Base-by-base conservation (phyloP, 2,329 filamentous ascomycete genomes). In the Blastomyces parvus region DNA sequence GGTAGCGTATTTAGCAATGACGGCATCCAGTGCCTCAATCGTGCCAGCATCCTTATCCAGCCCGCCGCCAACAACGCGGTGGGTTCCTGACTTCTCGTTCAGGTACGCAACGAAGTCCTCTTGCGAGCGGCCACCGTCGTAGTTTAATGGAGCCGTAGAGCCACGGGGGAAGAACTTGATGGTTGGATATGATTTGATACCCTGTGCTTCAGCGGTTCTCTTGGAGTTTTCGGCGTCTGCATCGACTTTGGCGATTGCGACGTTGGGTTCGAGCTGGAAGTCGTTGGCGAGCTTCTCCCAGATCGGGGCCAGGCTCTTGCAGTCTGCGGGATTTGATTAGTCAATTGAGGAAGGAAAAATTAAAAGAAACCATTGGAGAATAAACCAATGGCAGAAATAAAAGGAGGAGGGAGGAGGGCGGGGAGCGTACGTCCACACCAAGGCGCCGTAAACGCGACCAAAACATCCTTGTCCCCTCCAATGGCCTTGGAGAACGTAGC, bases 111-210 rank as follows among this genome's bases (percentile, higher is more conserved):
- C 76, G 52, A 99, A 81, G 67, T 86, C 88, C 57, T 84, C 81
- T 81, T 97, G 91, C 59, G 81, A 81, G 68, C 94, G 92, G 66
- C 84, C 89, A 65, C 89, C 88, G 62, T 82, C 79, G 83, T 97
- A 99, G 56, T 81, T 74, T 70, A 87, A 83, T 56, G 86, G 77
- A 72, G 88, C 86, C 67, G 84, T 89, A 73, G 86, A 89, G 70
- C 91, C 92, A 76, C 88, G 89, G 69, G 91, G 85, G 84, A 97
- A 99, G 85, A 88, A 99, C 81, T 96, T 96, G 82, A 99, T 96
- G 66, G 94, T 99, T 59, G 94, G 94, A 83, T 95, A 99, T 44
- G 88, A 90, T 62, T 83, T 84, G 69, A 99, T 85, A 65, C 87
- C 90, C 74, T 94, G 87, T 60, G 87, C 86, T 73, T 85, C 78